These are phyloP conservation scores for Penicillium verrucosum DNA, from an alignment of 2,329 filamentous ascomycete species.

Conservation along the genomic window DNA sequence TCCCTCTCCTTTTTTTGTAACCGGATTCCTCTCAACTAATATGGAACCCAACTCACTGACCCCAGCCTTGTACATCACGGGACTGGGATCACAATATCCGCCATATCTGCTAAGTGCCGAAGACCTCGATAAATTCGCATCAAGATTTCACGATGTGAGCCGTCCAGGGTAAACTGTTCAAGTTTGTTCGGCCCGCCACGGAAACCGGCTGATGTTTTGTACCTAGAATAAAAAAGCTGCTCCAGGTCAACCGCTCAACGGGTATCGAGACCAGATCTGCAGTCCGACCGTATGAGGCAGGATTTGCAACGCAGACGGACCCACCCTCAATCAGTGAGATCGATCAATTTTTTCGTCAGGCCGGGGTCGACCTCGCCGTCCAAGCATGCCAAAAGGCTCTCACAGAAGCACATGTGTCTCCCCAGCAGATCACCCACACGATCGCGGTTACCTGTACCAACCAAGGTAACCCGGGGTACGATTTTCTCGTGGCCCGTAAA, in stretches of 20 bases:
- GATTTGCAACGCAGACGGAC: not conserved
- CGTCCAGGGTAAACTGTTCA: not conserved
- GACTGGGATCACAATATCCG: constrained; percentile 1
- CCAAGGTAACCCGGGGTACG: constrained; percentile 66
- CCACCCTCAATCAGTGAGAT: not conserved
- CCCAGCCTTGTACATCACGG: not conserved
- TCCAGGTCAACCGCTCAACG: not conserved
- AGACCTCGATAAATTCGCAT: not conserved
- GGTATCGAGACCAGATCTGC: constrained; percentile 3
- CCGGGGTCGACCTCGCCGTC: not conserved
- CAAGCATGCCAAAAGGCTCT: not conserved
- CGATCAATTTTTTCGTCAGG: not conserved
- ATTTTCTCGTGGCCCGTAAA: constrained; percentile 60
- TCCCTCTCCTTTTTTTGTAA: not conserved
- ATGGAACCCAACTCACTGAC: not conserved
- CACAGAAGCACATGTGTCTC: not conserved
- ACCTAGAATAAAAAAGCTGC: not conserved
- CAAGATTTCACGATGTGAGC: not conserved
- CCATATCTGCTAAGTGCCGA: not conserved
- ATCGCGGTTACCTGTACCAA: constrained; percentile 68
- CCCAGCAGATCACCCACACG: constrained; percentile 57
- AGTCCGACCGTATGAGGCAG: not conserved
- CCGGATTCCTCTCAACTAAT: not conserved
- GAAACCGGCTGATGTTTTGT: not conserved
- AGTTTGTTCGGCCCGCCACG: not conserved